Evolutionary conservation across 164 flowering plant species (phyloP), one percentile per base, ranked within the genome.

Genomic region (Buxus sempervirens): DNA sequence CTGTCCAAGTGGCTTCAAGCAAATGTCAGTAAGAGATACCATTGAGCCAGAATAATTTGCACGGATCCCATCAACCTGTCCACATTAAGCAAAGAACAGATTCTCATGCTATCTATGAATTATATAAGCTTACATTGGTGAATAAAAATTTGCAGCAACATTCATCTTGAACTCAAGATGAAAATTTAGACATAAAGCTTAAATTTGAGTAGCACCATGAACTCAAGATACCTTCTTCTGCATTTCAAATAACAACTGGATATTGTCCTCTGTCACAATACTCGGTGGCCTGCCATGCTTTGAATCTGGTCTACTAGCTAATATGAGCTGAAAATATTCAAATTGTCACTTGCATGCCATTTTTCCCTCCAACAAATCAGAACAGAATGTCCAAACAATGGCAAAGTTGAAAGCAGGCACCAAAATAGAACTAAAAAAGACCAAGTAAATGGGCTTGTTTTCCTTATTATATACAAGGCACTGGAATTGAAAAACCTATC

Each of bases 1-100:
- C 66, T 82, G 68, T 51, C 91, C 98, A 64, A 93, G 84, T 72
- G 97, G 98, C 86, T 93, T 93, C 86, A 91, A 69, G 82, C 98
- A 93, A 67, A 93, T 91, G 75, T 93, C 96, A 24, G 82, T 78
- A 55, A 91, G 78, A 67, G 97, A 85, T 61, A 91, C 81, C 80
- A 76, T 67, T 13, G 81, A 66, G n/a, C 96, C 96, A 78, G 96
- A 89, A 79, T 78, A 87, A 77, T 91, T 93, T 28, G 89, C 97
- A 58, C 79, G 84, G 59, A 93, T 79, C 19, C 79, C 85, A 84
- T 90, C 95, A 74, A 93, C 83, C 98, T 93, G 82, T 51, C 53
- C 73, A 56, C 58, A 54, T 61, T 63, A 18, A 60, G 67, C 49
- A 66, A 51, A 28, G 25, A 54, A 24, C 54, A 36, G 9, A 38